Conservation (phyloP, 2,329 filamentous ascomycete species). For the Botrytis galanthina region DNA sequence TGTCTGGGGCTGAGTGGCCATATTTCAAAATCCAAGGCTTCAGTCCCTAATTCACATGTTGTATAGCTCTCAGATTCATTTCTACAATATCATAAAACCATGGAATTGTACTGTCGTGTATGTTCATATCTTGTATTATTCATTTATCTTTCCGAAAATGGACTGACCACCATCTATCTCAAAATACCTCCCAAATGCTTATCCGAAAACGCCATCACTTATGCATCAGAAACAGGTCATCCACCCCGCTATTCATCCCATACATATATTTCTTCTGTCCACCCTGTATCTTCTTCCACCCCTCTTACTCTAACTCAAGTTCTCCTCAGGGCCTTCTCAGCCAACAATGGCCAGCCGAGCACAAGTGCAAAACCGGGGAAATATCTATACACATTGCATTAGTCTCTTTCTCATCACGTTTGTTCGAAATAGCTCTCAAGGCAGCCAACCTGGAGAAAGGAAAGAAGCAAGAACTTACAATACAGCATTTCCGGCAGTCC, state of each 20-base stretch:
- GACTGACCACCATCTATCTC: not conserved
- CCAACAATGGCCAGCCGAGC: slow-evolving; percentile 20
- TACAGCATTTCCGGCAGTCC: slow-evolving; percentile 4
- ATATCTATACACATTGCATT: slow-evolving; percentile 1
- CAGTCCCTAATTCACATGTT: not conserved
- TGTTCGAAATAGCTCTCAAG: not conserved
- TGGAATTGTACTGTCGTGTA: not conserved
- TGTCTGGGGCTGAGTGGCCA: not conserved
- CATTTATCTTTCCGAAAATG: not conserved
- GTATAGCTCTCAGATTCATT: not conserved
- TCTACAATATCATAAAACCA: not conserved
- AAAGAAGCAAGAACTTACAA: not conserved
- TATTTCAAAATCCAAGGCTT: not conserved
- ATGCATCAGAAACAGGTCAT: not conserved
- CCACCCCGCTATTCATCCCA: not conserved
- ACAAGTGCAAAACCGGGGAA: slow-evolving; percentile 19
- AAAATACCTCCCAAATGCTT: not conserved
- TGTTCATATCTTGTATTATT: not conserved
- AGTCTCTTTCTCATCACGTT: not conserved
- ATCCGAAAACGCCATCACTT: slow-evolving; percentile 3
- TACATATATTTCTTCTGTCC: not conserved
- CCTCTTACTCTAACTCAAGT: not conserved
- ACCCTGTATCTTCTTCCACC: not conserved
- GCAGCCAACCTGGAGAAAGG: not conserved
- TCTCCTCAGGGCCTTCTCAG: slow-evolving; percentile 1